These are phyloP conservation scores for Colletotrichum abscissum DNA, from an alignment of 2,329 filamentous ascomycete species.

Conservation along the genomic window DNA sequence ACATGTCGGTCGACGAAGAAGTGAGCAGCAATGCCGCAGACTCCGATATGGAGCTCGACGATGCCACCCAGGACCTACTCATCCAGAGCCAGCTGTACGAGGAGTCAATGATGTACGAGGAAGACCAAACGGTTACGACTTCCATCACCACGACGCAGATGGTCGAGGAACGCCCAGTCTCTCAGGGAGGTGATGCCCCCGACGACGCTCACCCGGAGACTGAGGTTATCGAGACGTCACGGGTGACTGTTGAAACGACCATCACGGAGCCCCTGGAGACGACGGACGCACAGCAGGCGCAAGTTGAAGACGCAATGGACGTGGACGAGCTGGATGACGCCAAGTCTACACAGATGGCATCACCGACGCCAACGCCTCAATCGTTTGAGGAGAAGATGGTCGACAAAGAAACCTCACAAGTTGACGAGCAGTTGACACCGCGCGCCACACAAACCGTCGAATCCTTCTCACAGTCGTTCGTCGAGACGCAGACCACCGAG, in stretches of 20 bases:
- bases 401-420: constrained; percentile 1
- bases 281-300: not conserved
- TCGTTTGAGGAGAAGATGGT: constrained; percentile 7
- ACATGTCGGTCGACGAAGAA: constrained; percentile 19
- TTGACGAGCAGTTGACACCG: constrained; percentile 4
- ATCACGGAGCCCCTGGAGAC: not conserved
- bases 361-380: constrained; percentile 10
- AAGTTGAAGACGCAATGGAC: constrained; percentile 18
- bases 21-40: not conserved
- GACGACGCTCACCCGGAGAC: not conserved
- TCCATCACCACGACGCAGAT: not conserved
- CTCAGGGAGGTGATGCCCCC: not conserved
- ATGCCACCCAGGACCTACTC: constrained; percentile 9
- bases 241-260: not conserved
- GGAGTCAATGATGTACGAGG: constrained; percentile 48
- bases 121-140: constrained; percentile 44
- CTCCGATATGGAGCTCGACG: constrained; percentile 22
- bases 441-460: constrained; percentile 21
- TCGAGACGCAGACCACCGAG: constrained; percentile 26
- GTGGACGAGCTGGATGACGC: constrained; percentile 13
- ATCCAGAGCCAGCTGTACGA: constrained; percentile 31
- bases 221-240: not conserved
- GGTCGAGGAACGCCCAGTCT: not conserved
- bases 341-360: not conserved
- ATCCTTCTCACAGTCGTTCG: constrained; percentile 2